Conservation (phyloP, 23 red algal genomes). For the Pyropia haitanensis region DNA sequence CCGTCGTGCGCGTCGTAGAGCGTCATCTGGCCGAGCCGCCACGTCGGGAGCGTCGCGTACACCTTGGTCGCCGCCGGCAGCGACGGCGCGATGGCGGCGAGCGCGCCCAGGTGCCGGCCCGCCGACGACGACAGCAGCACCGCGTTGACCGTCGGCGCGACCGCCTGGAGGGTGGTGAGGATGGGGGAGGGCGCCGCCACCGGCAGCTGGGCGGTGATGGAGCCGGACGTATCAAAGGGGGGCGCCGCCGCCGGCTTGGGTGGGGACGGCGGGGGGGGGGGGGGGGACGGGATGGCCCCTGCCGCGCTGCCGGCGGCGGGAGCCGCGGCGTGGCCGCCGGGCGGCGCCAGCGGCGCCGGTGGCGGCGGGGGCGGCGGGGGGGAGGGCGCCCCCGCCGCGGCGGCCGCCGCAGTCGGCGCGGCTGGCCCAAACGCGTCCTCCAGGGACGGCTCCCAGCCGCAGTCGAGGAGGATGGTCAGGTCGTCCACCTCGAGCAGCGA, state of each 20-base stretch:
- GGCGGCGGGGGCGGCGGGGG: not conserved
- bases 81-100: slow-evolving; percentile 53
- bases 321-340: too few species aligned
- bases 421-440: slow-evolving; percentile 11
- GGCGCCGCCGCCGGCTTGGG: not conserved
- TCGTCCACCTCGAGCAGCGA: slow-evolving; percentile 75
- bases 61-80: slow-evolving; percentile 33
- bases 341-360: too few species aligned
- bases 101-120: slow-evolving; percentile 81
- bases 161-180: slow-evolving; percentile 16
- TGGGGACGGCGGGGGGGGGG: too few species aligned
- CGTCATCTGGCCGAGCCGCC: slow-evolving; percentile 92
- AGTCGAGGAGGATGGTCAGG: slow-evolving; percentile 86
- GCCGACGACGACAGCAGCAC: slow-evolving; percentile 83
- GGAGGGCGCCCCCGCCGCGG: not conserved
- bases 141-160: slow-evolving; percentile 74
- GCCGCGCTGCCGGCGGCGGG: too few species aligned
- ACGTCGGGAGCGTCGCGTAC: slow-evolving; percentile 79
- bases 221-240: not conserved
- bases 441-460: slow-evolving; percentile 80
- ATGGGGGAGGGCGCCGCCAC: not conserved
- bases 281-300: too few species aligned
- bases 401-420: not conserved
- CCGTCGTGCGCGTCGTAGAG: slow-evolving; percentile 84
- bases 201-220: not conserved